Evolutionary conservation across 805 yeast species (phyloP), one percentile per base, ranked within the genome.

Genomic region (Candida lessepsii): DNA sequence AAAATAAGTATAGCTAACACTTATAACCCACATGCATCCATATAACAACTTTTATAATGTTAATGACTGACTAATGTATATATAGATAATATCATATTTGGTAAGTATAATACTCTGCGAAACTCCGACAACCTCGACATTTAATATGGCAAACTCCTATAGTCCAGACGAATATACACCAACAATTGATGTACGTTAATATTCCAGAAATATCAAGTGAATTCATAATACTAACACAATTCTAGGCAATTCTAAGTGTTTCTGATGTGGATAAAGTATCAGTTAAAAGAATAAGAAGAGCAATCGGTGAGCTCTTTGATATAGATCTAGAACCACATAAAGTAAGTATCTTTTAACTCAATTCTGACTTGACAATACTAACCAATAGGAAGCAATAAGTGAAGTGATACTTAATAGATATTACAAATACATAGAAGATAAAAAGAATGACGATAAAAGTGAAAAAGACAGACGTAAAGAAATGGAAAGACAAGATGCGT

Each of bases 211-310:
- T n/a, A n/a, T 14, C 17, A 4, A 13, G 29, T 11, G 6, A 9
- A 13, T 28, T 14, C 6, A 28, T 28, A 6, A 5, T 13, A 9
- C 11, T 18, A 45, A 49, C 58, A 20, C n/a, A 14, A 9, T 30
- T 7, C 29, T 13, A 79, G 85, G 88, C 95, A 1, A 84, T 86
- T 9, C 61, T 86, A 26, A 67, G 81, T 36, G 89, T 78, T 5
- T 78, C 90, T 1, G 83, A 86, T 51, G 68, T 84, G 23, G 82
- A 81, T 44, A 70, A 75, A 45, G 78, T 86, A 11, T 78, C 90
- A 0, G 88, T 84, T 5, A 83, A 83, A 57, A 75, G 76, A 54
- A 77, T 86, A 17, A 67, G 95, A 45, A 71, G 73, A 44, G 91
- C 90, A 0, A 53, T 86, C n/a, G 87, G 81, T 54, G 85, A 77